A percentile compares a stretch with the other conserved stretches of the same genome.
Conservation (phyloP, 768 basidiomycete species). For the Termitomyces sp. region DNA sequence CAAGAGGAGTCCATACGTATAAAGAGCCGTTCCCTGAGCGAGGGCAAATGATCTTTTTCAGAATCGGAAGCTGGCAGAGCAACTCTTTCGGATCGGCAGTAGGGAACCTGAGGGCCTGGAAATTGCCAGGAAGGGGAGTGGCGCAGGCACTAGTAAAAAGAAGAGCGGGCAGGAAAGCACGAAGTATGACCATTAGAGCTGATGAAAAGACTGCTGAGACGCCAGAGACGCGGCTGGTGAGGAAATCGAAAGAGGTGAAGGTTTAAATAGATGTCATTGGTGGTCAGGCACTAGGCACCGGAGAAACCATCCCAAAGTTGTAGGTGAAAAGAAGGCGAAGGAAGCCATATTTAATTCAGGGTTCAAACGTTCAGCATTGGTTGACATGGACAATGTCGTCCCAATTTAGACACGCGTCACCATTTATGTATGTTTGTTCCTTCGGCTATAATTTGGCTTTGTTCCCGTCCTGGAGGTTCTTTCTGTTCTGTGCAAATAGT, state of each 20-base stretch:
- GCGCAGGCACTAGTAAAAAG: slow-evolving; percentile 29
- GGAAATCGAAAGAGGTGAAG: slow-evolving; percentile 10
- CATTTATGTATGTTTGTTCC: slow-evolving; percentile 10
- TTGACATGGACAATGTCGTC: slow-evolving; percentile 20
- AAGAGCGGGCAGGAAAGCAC: slow-evolving; percentile 30
- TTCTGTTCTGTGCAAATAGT: not conserved
- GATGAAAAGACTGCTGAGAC: slow-evolving; percentile 7
- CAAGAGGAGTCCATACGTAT: slow-evolving; percentile 45
- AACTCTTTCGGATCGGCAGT: slow-evolving; percentile 35
- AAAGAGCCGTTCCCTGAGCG: slow-evolving; percentile 24
- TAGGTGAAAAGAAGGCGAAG: slow-evolving; percentile 6
- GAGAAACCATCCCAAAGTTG: slow-evolving; percentile 10
- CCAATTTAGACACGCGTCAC: slow-evolving; percentile 17
- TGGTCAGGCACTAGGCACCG: slow-evolving; percentile 20
- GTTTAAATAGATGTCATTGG: slow-evolving; percentile 16
- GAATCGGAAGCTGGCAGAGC: slow-evolving; percentile 45
- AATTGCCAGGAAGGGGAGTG: slow-evolving; percentile 21
- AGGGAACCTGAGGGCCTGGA: slow-evolving; percentile 28
- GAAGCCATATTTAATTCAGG: slow-evolving; percentile 11
- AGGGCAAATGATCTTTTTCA: slow-evolving; percentile 41
- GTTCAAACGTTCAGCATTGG: slow-evolving; percentile 2
- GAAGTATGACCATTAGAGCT: slow-evolving; percentile 30
- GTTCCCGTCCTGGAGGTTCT: slow-evolving; percentile 13
- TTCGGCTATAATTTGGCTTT: slow-evolving; percentile 8
- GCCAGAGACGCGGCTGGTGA: slow-evolving; percentile 21